Evolutionary conservation across 1,284 basidiomycete species (phyloP).

Genomic region (Puccinia coronata): DNA sequence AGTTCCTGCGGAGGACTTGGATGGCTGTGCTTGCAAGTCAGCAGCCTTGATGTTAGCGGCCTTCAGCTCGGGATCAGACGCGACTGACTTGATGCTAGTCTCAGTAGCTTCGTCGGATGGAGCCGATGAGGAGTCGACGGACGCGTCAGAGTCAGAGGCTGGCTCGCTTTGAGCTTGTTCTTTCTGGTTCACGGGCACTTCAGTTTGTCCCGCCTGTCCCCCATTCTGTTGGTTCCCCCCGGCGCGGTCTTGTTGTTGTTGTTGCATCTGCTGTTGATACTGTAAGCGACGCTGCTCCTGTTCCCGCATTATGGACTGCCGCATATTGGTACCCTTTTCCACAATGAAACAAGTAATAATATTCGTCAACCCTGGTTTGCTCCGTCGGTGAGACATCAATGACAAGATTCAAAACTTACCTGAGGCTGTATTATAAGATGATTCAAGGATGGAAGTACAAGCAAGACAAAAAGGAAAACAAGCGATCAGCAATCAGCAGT

Average conservation of each 20-base stretch:
- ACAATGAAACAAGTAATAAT: not conserved
- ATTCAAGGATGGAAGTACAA: not conserved
- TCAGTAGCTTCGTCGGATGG: not conserved
- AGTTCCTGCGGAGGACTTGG: not conserved
- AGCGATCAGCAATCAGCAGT: not conserved
- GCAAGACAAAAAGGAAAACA: not conserved
- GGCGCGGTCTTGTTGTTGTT: not conserved
- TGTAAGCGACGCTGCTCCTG: constrained; percentile 9
- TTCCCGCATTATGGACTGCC: constrained; percentile 6
- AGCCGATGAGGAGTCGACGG: not conserved
- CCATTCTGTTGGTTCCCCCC: not conserved
- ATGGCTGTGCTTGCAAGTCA: not conserved
- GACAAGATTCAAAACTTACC: not conserved
- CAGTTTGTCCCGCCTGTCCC: not conserved
- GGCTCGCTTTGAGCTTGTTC: not conserved
- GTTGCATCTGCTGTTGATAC: constrained; percentile 12
- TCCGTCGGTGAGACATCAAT: not conserved
- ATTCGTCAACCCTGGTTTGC: not conserved
- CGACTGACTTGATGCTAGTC: not conserved
- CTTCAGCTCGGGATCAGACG: not conserved
- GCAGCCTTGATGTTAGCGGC: not conserved
- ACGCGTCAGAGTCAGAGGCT: not conserved
- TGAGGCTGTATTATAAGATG: not conserved
- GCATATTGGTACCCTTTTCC: constrained; percentile 11
- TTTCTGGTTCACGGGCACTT: not conserved